Base-by-base conservation (phyloP, 2,329 filamentous ascomycete genomes). In the Exophiala lecanii-corni region DNA sequence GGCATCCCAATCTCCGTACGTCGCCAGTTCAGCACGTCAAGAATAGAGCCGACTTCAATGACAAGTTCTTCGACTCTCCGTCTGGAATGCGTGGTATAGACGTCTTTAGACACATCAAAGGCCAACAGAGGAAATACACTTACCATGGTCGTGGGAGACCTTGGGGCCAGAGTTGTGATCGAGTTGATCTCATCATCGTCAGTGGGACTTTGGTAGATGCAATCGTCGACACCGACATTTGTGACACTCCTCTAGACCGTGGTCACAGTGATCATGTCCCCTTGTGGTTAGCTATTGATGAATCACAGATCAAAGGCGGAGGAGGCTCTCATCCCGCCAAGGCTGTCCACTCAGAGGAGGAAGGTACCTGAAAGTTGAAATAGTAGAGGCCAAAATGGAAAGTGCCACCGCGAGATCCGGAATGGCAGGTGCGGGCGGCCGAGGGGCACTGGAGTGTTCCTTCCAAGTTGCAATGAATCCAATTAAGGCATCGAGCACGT, bases 211-310 rank as follows among this genome's bases (percentile, higher is more conserved):
- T 74, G 7, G 64, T 65, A 5, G 39, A 33, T 17, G 41, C 38
- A 5, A 37, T 73, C 3, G 55, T 43, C 10, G 58, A 53, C 10
- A 64, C 62, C 34, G 68, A 64, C 3, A 71, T 73, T 12, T 57
- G 66, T 43, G 67, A 69, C 19, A 67, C 57, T 17, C 50, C 61
- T 12, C 55, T 48, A 46, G 74, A 76, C 47, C 62, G 74, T 28
- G 73, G 72, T 1, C 63, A 68, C 2, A 76, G 73, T 55, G 74
- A 78, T 58, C 74, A 77, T 61, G 71, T 74, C 12, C 73, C 74
- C 1, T 54, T 79, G 4, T 74, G 65, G 63, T 65, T 69, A 13
- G 59, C 23, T 26, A 31, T 17, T 39, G 36, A 39, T 25, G 16
- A 3, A 12, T 30, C 23, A 7, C 6, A 25, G 19, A 37, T 19